Base-by-base conservation (phyloP, 2,329 filamentous ascomycete species). In the Metarhizium sp. region DNA sequence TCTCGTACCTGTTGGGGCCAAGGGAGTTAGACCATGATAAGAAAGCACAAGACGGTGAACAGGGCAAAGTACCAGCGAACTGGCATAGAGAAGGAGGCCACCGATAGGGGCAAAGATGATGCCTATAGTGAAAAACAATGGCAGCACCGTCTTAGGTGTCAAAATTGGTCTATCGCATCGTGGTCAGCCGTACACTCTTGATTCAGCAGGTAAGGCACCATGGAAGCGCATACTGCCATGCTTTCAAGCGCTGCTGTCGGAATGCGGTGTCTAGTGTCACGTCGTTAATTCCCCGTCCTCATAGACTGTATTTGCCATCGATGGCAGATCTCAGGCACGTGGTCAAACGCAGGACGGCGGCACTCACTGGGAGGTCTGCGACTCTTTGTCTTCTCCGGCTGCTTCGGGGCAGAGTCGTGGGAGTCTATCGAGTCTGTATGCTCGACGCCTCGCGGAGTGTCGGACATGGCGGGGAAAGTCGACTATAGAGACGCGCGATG, bases 21-120 rank as follows among this genome's bases (percentile, higher is more conserved):
- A 32, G 20, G 18, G 34, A 54, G 60, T 62, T 32, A 60, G 53
- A 59, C 56, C 20, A 56, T 14, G 51, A 38, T 52, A 16, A 38
- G 30, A 40, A 14, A 7, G 20, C 32, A 25, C 5, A 36, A 16
- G 38, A 20, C 18, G 32, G 7, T 20, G n/a, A 11, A 30, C 32
- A 11, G 34, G 8, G 36, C 14, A 29, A 46, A 34, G 25, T 73
- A 94, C 90, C 73, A 86, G 80, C 20, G 87, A 79, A 73, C 89
- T 96, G 36, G 92, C 91, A 73, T 87, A 96, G 54, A 96, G 76
- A 51, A 97, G 76, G 50, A 94, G 73, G 52, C 90, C 92, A 46
- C 92, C 92, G 61, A 97, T 92, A 55, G 92, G 91, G 38, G 92
- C 92, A 70, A 96, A 96, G 69, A 97, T 90, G 64, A 96, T 80